Percentiles rank a stretch among this genome's conserved stretches.
phyloP scores from a whole-genome alignment of 2,329 filamentous ascomycete genomes.

The Fusarium verticillioides region DNA sequence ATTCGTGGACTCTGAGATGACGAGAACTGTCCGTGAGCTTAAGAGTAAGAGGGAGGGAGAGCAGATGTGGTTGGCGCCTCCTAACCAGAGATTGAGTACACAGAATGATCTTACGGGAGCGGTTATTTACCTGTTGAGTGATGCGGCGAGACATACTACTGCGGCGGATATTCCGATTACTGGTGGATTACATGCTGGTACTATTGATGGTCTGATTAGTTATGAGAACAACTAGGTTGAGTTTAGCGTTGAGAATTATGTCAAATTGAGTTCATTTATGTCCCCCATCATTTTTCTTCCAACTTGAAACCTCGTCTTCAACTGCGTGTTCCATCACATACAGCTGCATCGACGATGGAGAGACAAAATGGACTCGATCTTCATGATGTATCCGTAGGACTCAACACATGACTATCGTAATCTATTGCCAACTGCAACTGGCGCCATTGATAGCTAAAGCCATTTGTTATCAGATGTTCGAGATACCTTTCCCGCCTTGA shows the following conservation, averaged over 20 bases:
- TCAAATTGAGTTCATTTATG: neutral
- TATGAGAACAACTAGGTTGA: constrained; percentile 38
- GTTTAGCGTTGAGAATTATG: neutral
- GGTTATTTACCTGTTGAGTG: constrained; percentile 56
- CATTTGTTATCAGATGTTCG: too few relatives aligned
- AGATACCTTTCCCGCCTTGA: neutral
- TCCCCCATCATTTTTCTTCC: fast-evolving
- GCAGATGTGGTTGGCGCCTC: constrained; percentile 53
- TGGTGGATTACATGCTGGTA: constrained; percentile 55
- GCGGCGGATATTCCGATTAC: constrained; percentile 57
- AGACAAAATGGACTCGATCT: too few relatives aligned
- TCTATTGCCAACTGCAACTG: neutral
- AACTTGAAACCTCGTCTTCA: neutral
- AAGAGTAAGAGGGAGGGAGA: constrained; percentile 50
- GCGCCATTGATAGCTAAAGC: neutral
- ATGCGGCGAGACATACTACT: constrained; percentile 56
- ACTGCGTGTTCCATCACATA: fast-evolving
- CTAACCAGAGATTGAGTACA: constrained; percentile 52
- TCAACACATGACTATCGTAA: too few relatives aligned
- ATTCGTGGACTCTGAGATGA: constrained; percentile 53
- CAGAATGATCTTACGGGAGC: constrained; percentile 56
- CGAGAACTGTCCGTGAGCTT: constrained; percentile 43
- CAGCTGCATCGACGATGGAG: neutral
- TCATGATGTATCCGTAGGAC: neutral
- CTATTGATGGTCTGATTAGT: constrained; percentile 51